Conservation (phyloP, 1,284 basidiomycete genomes). For the Fomitopsis betulina region DNA sequence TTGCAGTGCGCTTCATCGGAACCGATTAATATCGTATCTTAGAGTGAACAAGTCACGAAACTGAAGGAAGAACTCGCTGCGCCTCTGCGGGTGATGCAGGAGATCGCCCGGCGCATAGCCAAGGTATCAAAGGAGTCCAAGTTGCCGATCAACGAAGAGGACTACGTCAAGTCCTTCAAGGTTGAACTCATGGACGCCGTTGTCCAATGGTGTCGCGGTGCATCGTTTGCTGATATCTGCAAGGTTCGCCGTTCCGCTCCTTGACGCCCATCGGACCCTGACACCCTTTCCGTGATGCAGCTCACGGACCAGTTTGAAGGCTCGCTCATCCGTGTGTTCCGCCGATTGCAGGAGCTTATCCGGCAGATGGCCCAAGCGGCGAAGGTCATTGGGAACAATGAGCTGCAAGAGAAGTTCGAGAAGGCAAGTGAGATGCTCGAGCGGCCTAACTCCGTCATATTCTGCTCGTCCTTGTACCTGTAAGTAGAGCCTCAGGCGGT, state of each 20-base stretch:
- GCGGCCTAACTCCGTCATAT: slow-evolving; percentile 89
- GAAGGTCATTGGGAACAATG: slow-evolving; percentile 93
- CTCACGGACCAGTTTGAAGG: slow-evolving; percentile 97
- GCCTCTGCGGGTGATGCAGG: slow-evolving; percentile 92
- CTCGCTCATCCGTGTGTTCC: slow-evolving; percentile 89
- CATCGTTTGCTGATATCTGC: slow-evolving; percentile 95
- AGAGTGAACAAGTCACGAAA: slow-evolving; percentile 87
- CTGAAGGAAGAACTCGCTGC: slow-evolving; percentile 91
- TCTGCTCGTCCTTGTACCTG: slow-evolving; percentile 84
- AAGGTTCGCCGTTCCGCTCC: slow-evolving; percentile 54
- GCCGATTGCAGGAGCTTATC: slow-evolving; percentile 89
- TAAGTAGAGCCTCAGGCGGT: slow-evolving; percentile 22
- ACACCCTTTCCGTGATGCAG: slow-evolving; percentile 32
- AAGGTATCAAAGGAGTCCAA: slow-evolving; percentile 95
- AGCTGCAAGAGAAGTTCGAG: slow-evolving; percentile 89
- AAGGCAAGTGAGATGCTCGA: slow-evolving; percentile 87
- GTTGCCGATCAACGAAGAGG: slow-evolving; percentile 85
- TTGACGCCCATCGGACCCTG: neutral
- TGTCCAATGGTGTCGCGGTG: slow-evolving; percentile 95
- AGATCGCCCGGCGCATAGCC: slow-evolving; percentile 91
- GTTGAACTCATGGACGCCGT: slow-evolving; percentile 98
- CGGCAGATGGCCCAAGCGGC: slow-evolving; percentile 95
- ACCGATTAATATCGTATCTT: neutral
- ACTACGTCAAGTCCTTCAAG: slow-evolving; percentile 96
- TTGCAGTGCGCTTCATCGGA: neutral